phyloP scores from a whole-genome alignment of 192 early-diverging fungal species.

The Backusella australiensis region DNA sequence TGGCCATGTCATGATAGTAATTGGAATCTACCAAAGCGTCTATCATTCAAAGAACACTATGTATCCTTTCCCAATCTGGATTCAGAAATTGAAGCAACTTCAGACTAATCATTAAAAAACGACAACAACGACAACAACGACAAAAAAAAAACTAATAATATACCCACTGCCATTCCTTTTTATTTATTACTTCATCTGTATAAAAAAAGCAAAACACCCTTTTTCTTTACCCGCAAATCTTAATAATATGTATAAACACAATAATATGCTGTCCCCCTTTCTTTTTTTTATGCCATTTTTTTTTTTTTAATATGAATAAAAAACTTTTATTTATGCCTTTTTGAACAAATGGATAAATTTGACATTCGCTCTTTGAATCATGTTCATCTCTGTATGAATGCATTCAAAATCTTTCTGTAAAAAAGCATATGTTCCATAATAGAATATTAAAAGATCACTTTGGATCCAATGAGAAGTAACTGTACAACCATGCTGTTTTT shows the following conservation, averaged over 20 bases:
- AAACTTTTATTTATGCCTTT: background rate
- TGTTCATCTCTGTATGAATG: background rate
- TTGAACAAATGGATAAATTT: background rate
- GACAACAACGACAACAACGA: background rate
- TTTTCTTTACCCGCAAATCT: constrained; percentile 3
- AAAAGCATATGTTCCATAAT: background rate
- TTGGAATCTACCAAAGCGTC: background rate
- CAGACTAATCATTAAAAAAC: background rate
- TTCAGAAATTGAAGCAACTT: background rate
- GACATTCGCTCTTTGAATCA: background rate
- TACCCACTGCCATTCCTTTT: background rate
- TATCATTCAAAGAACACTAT: background rate
- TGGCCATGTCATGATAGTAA: background rate
- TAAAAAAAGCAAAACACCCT: background rate
- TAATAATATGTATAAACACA: background rate
- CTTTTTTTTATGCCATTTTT: background rate
- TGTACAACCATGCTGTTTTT: background rate
- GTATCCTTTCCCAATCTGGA: background rate
- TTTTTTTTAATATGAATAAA: background rate
- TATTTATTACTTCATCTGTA: background rate
- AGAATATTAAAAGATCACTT: background rate
- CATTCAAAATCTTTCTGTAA: background rate
- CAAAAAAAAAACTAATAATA: background rate
- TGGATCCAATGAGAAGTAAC: background rate
- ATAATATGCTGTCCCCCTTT: background rate